Evolutionary conservation across 148 eudicot species (phyloP), one percentile per base, ranked within the genome.

Genomic region (Rhododendron molle): DNA sequence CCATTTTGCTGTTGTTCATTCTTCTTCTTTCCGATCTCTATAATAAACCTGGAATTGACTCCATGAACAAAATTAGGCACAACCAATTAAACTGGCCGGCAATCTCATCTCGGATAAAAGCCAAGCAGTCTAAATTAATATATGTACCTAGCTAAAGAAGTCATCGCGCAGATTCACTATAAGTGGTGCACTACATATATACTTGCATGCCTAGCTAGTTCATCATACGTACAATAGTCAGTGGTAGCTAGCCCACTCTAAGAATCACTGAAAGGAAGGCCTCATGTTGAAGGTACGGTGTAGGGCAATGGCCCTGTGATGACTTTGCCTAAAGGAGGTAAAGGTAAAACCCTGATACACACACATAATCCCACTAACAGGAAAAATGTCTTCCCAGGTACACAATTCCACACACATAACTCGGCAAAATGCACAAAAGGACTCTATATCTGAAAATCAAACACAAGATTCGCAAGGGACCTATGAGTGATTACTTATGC

Each of bases 11-110:
- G 88, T 83, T 92, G 93, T 85, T 95, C 94, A 88, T 90, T 94
- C 91, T 92, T 97, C 89, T 82, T 89, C 93, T 86, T 92, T 78
- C 99, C 98, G 71, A 93, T 90, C 85, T 97, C 96, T 40, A 94
- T 93, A 40, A 40, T 40, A 90, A 97, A 97, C 92, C 90, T 95
- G 54, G 99, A 98, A 87, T 94, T 97, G 65, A 97, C 99, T 86
- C 98, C 99, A 86, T 97, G 99, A 83, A 97, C 96, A 30, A 30
- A 30, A 71, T 30, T 30, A 71, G 38, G 18, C 13, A 14, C 21
- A 32, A 69, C 13, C 36, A 26, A 32, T 32, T 32, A 32, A 71
- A 71, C 21, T 32, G 20, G 44, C 44, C 1, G 7, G 38, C 76
- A 71, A 71, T 32, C 36, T 30, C 1, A 32, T 40, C 44, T 30